Evolutionary conservation across 2,329 filamentous ascomycete species (phyloP).

Genomic region (Trichoderma gracile): DNA sequence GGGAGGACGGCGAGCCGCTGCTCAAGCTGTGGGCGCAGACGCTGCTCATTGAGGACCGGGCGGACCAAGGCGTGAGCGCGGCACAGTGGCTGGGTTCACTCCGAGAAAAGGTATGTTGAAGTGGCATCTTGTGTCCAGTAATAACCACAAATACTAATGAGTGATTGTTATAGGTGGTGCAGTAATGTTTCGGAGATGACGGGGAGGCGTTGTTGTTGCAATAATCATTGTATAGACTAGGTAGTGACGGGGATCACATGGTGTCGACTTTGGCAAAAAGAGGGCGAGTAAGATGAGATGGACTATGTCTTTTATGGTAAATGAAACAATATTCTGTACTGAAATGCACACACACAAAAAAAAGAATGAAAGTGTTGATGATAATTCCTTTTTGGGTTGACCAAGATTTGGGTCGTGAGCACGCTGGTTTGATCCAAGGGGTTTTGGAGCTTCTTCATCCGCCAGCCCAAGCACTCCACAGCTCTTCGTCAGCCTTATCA

Average conservation of each 20-base stretch:
- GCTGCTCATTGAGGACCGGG: slow-evolving; percentile 88
- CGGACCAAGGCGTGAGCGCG: slow-evolving; percentile 90
- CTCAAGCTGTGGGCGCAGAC: slow-evolving; percentile 97
- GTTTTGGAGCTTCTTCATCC: background rate
- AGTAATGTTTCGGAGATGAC: slow-evolving; percentile 11
- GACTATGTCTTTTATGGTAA: slow-evolving; percentile 11
- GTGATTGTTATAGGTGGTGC: slow-evolving; percentile 15
- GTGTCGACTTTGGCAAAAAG: slow-evolving; percentile 10
- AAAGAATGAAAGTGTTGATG: background rate
- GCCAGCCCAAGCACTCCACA: background rate
- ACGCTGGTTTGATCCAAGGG: background rate
- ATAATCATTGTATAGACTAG: slow-evolving; percentile 23
- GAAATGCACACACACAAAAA: background rate
- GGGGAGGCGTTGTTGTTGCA: background rate
- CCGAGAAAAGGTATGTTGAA: slow-evolving; percentile 78
- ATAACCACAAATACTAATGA: background rate
- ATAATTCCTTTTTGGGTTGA: background rate
- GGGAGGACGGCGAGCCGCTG: slow-evolving; percentile 93
- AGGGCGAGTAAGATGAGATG: slow-evolving; percentile 15
- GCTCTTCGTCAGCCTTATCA: background rate
- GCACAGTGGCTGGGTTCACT: slow-evolving; percentile 90
- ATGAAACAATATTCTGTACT: slow-evolving; percentile 7
- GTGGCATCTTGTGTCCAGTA: background rate
- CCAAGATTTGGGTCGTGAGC: background rate
- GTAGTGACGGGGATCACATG: slow-evolving; percentile 1